These are phyloP conservation scores for Chlamydomonas reinhardtii DNA, from an alignment of 163 green algal genomes.

Conservation along the genomic window DNA sequence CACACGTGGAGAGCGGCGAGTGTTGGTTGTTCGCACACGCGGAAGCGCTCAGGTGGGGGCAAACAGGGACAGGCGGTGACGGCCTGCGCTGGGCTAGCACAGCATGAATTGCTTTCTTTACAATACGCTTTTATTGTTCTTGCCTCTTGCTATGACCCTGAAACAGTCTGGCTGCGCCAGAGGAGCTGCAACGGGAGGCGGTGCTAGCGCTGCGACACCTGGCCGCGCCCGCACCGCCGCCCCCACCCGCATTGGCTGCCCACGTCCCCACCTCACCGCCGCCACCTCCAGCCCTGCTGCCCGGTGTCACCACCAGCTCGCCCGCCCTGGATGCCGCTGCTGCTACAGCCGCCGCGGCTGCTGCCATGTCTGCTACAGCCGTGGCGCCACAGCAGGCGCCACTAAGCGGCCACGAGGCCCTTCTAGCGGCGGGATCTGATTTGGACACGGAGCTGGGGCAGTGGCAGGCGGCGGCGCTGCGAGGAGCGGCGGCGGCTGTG, in stretches of 20 bases:
- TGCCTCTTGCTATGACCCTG: neutral
- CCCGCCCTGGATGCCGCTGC: neutral
- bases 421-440: neutral
- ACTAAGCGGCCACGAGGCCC: neutral
- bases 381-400: neutral
- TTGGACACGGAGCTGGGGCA: slow-evolving; percentile 6
- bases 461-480: slow-evolving; percentile 26
- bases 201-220: slow-evolving; percentile 22
- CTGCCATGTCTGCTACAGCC: no score
- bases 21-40: slow-evolving; percentile 28
- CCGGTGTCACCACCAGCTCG: neutral
- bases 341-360: neutral
- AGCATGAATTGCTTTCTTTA: no score
- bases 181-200: slow-evolving; percentile 10
- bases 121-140: no score
- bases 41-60: neutral
- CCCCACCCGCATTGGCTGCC: neutral
- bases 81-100: neutral
- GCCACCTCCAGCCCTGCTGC: neutral
- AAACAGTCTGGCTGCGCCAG: slow-evolving; percentile 10
- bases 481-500: neutral
- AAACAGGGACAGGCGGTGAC: neutral
- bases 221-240: neutral
- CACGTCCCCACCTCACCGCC: neutral
- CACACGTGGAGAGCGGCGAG: slow-evolving; percentile 44